Base-by-base conservation (phyloP, 495 filamentous ascomycete genomes). In the Penicillium coffeae region DNA sequence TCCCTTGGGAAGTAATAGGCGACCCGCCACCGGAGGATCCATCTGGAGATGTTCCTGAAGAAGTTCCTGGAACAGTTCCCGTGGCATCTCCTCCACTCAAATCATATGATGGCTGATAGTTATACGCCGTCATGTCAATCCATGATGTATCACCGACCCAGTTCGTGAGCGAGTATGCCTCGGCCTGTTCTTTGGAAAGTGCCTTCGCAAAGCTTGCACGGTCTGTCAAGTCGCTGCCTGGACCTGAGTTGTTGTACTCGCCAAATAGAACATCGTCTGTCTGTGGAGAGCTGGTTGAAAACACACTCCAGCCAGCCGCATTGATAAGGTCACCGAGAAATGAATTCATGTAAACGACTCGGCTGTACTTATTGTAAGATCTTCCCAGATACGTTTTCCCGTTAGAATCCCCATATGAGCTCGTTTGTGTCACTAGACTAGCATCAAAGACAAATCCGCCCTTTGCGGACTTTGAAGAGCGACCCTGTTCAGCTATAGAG, bases 121-220 rank as follows among this genome's bases (percentile, higher is more conserved):
- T 32, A n/a, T 44, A 50, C 2, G 48, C 33, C 16, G 10, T 30
- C 48, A 50, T 50, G 20, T 50, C 40, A 30, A 50, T 13, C 48
- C 48, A 50, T 2, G 48, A 35, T 6, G 48, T 50, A 14, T 44
- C 35, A 1, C 40, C 32, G 37, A 50, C 20, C 40, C 40, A 50
- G 8, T 38, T 19, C 1, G 33, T 9, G 8, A 50, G 15, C 6
- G 40, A 20, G 20, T 44, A 50, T 3, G 39, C 20, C 7, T 30
- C 3, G 3, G 41, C 40, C 21, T 44, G 15, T 0, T 15, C 15
- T 10, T 46, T 10, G 19, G n/a, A 22, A 13, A 46, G 19, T 3
- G n/a, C 9, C 8, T 14, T 38, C 1, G 43, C 32, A 38, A 46
- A 46, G 7, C 9, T 2, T 13, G 43, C 32, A 1, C 43, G 43